phyloP scores from a whole-genome alignment of 805 yeast genomes.

The Nakazawaea ernobii region DNA sequence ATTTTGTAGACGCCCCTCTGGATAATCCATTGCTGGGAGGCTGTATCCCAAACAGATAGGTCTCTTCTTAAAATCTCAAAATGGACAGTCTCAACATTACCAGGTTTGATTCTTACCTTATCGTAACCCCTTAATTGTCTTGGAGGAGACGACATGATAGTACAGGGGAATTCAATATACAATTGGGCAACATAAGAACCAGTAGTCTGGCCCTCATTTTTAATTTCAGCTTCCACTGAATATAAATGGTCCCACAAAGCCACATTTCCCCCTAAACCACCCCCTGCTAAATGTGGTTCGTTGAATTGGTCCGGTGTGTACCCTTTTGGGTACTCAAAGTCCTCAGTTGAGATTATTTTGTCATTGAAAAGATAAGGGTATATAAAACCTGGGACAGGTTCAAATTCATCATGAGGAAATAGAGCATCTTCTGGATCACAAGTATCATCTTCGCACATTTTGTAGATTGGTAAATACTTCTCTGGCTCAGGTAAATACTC shows the following conservation, averaged over 20 bases:
- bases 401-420: constrained; percentile 45
- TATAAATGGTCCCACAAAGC: constrained; percentile 51
- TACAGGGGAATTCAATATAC: constrained; percentile 46
- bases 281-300: constrained; percentile 32
- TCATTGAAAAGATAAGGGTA: constrained; percentile 46
- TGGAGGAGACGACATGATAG: constrained; percentile 45
- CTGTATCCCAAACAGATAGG: constrained; percentile 51
- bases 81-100: constrained; percentile 28
- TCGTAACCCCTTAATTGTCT: constrained; percentile 52
- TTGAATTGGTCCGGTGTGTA: constrained; percentile 29
- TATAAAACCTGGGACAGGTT: constrained; percentile 49
- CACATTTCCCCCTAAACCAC: constrained; percentile 24
- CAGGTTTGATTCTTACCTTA: constrained; percentile 41
- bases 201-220: constrained; percentile 38
- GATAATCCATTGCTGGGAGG: constrained; percentile 51
- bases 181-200: constrained; percentile 50
- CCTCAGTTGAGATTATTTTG: constrained; percentile 28
- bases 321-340: constrained; percentile 34
- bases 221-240: constrained; percentile 37
- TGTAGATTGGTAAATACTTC: constrained; percentile 36
- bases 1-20: constrained; percentile 50
- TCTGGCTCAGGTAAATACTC: constrained; percentile 41
- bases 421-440: constrained; percentile 51
- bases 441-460: constrained; percentile 38
- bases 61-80: constrained; percentile 48